phyloP scores from a whole-genome alignment of 148 eudicot species.

The Diospyros kaki region DNA sequence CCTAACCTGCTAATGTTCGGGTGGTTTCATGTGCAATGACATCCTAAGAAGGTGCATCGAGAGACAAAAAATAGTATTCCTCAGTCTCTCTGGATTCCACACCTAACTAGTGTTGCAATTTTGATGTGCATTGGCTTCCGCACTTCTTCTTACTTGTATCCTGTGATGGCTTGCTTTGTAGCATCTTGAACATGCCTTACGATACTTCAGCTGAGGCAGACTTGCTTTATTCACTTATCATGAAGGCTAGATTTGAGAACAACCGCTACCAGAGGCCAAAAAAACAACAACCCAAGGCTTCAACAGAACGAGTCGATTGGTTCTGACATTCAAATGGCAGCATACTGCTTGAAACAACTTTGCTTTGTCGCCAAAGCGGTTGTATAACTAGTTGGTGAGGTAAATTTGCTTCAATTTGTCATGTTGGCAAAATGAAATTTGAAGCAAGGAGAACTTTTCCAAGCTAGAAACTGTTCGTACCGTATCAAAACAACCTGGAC shows the following conservation, averaged over 20 bases:
- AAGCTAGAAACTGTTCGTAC: too few species aligned
- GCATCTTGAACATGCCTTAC: slow-evolving; percentile 65
- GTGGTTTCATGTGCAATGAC: too few species aligned
- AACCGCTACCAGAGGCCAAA: slow-evolving; percentile 69
- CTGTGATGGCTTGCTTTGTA: slow-evolving; percentile 17
- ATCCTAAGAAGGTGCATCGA: too few species aligned
- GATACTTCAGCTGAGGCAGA: slow-evolving; percentile 89
- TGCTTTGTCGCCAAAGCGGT: too few species aligned
- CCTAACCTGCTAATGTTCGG: too few species aligned
- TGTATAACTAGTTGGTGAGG: neutral
- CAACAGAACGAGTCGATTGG: slow-evolving; percentile 71
- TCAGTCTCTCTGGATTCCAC: neutral
- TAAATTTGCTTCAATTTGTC: neutral
- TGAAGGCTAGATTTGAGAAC: slow-evolving; percentile 77
- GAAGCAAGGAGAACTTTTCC: neutral
- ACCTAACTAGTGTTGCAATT: too few species aligned
- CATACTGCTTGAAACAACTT: neutral
- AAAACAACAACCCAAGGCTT: slow-evolving; percentile 59
- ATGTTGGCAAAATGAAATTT: slow-evolving; percentile 5
- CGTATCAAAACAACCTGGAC: too few species aligned
- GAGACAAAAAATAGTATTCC: too few species aligned
- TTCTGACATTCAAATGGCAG: slow-evolving; percentile 20
- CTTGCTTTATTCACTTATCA: slow-evolving; percentile 78
- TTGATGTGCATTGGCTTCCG: neutral
- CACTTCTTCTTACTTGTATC: neutral